A percentile compares a stretch with the other conserved stretches of the same genome.
These are phyloP conservation scores for Aspergillus calidoustus DNA, from an alignment of 2,329 filamentous ascomycete species.

Conservation along the genomic window DNA sequence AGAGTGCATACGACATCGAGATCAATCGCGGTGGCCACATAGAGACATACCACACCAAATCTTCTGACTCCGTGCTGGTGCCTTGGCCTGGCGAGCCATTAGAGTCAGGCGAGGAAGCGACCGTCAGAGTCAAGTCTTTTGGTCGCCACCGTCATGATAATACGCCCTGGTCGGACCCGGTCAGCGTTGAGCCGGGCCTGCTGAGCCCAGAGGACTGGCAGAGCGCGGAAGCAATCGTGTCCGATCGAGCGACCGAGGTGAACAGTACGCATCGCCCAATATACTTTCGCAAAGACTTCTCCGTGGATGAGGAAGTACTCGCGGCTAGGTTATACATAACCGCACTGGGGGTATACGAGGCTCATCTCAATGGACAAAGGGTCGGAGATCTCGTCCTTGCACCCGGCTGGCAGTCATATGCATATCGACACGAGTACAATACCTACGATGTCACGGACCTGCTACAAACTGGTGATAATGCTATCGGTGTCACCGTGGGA, in stretches of 20 bases:
- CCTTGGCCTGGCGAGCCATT: conserved; percentile 28
- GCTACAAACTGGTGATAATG: conserved; percentile 44
- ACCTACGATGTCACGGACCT: conserved; percentile 56
- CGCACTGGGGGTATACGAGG: conserved; percentile 52
- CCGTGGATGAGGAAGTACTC: conserved; percentile 19
- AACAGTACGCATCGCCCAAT: conserved; percentile 34
- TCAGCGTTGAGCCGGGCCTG: conserved; percentile 38
- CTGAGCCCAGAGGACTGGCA: conserved; percentile 35
- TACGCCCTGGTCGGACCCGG: conserved; percentile 37
- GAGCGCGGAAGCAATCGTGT: conserved; percentile 28
- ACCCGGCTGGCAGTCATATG: conserved; percentile 56
- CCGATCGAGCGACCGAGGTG: conserved; percentile 24
- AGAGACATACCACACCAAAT: conserved; percentile 18
- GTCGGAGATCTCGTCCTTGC: conserved; percentile 52
- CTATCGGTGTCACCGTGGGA: conserved; percentile 47
- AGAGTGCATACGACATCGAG: conserved; percentile 26
- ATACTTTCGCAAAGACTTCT: conserved; percentile 41
- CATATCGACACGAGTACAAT: conserved; percentile 55
- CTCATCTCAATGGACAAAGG: conserved; percentile 51
- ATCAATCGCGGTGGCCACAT: conserved; percentile 13
- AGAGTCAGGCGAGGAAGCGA: conserved; percentile 22
- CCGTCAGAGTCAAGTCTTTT: conserved; percentile 17
- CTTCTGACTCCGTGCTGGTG: conserved; percentile 27
- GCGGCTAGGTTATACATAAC: conserved; percentile 52
- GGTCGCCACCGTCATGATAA: background rate